These are phyloP conservation scores for Globisporangium apiculatum DNA, from an alignment of 352 stramenopile species.

Conservation along the genomic window DNA sequence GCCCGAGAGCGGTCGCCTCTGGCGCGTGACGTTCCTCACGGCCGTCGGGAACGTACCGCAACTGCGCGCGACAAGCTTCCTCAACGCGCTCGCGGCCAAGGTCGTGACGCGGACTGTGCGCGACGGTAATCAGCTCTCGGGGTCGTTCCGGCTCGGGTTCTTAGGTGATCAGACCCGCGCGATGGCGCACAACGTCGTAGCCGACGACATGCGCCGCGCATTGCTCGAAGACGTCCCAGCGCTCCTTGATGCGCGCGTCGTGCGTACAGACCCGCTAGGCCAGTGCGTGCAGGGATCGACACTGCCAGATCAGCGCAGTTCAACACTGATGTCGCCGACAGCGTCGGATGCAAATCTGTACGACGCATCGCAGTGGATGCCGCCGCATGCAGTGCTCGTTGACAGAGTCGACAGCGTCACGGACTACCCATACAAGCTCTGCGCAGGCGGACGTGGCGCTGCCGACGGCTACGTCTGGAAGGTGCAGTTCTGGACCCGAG, in stretches of 20 bases:
- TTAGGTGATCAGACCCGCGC: conserved; percentile 37
- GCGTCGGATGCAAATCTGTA: conserved; percentile 24
- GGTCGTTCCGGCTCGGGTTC: conserved; percentile 82
- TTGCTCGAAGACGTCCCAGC: conserved; percentile 41
- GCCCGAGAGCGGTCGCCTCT: conserved; percentile 64
- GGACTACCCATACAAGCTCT: conserved; percentile 66
- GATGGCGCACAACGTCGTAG: conserved; percentile 65
- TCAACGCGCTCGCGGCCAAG: conserved; percentile 69
- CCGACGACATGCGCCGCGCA: conserved; percentile 41
- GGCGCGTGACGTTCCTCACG: conserved; percentile 89
- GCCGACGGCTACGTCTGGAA: conserved; percentile 87
- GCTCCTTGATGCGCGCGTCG: conserved; percentile 58
- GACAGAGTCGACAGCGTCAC: conserved; percentile 43
- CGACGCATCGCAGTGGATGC: conserved; percentile 44
- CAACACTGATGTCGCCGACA: conserved; percentile 7
- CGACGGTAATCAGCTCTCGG: conserved; percentile 85
- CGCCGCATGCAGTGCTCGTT: conserved; percentile 29
- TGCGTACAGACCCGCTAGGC: conserved; percentile 53
- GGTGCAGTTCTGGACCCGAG: conserved; percentile 83
- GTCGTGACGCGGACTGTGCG: conserved; percentile 64
- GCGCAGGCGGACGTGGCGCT: conserved; percentile 65
- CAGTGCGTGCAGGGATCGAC: conserved; percentile 59
- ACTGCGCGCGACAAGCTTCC: conserved; percentile 57
- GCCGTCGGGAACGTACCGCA: conserved; percentile 77
- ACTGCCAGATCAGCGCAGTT: conserved; percentile 36